phyloP scores from a whole-genome alignment of 2,329 filamentous ascomycete genomes.

The Penicillium sp. region DNA sequence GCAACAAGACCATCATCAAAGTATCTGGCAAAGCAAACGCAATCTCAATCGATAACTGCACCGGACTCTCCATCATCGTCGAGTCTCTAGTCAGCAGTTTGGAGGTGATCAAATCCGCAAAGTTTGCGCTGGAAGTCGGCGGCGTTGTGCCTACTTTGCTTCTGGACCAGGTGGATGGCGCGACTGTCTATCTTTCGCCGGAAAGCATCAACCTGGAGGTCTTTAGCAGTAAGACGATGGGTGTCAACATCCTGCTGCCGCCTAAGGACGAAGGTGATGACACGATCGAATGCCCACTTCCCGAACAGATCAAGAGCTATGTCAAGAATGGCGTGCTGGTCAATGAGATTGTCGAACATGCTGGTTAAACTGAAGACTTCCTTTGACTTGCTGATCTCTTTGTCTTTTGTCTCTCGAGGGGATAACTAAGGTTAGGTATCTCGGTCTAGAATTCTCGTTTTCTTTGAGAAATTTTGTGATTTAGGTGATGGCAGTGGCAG shows the following conservation, averaged over 20 bases:
- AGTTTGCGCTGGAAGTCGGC: constrained; percentile 90
- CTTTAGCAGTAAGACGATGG: constrained; percentile 82
- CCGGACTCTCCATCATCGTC: constrained; percentile 76
- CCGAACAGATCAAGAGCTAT: constrained; percentile 83
- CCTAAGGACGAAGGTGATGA: constrained; percentile 63
- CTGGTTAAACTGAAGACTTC: constrained; percentile 55
- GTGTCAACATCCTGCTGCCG: constrained; percentile 81
- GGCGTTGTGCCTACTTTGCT: constrained; percentile 82
- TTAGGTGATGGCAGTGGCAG: neutral
- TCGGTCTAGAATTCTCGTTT: neutral
- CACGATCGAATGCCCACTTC: constrained; percentile 79
- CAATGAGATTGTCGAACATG: constrained; percentile 93
- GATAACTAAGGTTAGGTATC: neutral
- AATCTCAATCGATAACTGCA: constrained; percentile 90
- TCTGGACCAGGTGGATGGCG: constrained; percentile 89
- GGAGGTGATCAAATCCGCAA: constrained; percentile 91
- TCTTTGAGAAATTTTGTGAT: neutral
- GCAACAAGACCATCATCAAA: constrained; percentile 85
- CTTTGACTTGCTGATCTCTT: neutral
- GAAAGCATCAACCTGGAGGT: constrained; percentile 75
- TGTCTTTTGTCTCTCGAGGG: neutral
- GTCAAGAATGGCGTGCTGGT: constrained; percentile 72
- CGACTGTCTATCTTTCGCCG: constrained; percentile 78
- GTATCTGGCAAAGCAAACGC: constrained; percentile 93
- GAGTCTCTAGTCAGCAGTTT: constrained; percentile 87